Conservation (phyloP, 495 filamentous ascomycete genomes). For the Podospora comata region DNA sequence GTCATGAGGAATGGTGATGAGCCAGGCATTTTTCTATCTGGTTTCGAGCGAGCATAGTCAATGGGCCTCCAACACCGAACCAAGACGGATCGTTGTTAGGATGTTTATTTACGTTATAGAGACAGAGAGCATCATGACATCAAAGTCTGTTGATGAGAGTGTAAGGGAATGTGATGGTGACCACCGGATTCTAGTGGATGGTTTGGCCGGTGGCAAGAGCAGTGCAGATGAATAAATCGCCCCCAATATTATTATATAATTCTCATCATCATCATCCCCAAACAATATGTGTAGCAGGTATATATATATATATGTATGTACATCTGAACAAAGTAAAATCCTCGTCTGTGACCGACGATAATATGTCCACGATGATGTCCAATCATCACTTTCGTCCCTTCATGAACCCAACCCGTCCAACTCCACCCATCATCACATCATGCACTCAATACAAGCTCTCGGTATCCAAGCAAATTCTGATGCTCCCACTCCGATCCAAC, state of each 20-base stretch:
- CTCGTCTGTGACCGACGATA: not conserved
- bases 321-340: not conserved
- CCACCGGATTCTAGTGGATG: too few species aligned
- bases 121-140: too few species aligned
- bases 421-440: not conserved
- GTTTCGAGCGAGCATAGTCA: not conserved
- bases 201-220: not conserved
- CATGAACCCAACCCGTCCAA: not conserved
- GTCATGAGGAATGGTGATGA: too few species aligned
- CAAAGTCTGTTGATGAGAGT: too few species aligned
- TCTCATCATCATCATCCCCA: not conserved
- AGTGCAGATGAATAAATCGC: not conserved
- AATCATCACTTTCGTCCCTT: not conserved
- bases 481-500: constrained; percentile 21
- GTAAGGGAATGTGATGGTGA: too few species aligned
- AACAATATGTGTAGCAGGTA: constrained; percentile 2
- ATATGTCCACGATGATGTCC: not conserved
- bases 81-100: not conserved
- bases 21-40: too few species aligned
- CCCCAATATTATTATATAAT: not conserved
- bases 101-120: not conserved
- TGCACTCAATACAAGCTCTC: constrained; percentile 8
- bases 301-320: constrained; percentile 1
- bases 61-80: not conserved
- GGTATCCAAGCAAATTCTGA: constrained; percentile 23